Conservation (phyloP, 345 rosid species). For the Brassica incana region DNA sequence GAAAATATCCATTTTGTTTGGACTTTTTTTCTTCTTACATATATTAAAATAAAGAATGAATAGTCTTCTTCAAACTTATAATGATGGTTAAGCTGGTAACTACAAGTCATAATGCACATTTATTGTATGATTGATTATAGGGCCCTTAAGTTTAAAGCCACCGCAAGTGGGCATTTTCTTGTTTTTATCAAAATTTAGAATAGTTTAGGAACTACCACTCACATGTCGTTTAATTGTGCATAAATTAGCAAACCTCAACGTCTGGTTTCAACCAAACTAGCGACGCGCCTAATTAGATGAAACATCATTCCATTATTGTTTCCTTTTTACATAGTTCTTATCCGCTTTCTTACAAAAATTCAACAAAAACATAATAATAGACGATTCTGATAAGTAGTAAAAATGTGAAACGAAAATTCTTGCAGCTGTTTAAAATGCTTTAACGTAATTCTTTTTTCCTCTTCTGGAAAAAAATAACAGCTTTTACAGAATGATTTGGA, state of each 20-base stretch:
- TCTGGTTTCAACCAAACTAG: constrained; percentile 16
- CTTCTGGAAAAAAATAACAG: constrained; percentile 1
- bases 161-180: constrained; percentile 9
- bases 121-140: constrained; percentile 27
- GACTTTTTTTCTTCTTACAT: background rate
- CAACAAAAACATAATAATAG: background rate
- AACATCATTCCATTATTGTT: constrained; percentile 18
- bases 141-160: constrained; percentile 14
- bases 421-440: background rate
- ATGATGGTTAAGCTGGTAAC: constrained; percentile 28
- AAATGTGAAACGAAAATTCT: background rate
- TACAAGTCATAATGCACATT: constrained; percentile 20
- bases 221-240: constrained; percentile 8
- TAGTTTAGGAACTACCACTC: constrained; percentile 7
- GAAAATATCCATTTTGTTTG: background rate
- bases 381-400: background rate
- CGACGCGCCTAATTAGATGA: constrained; percentile 19
- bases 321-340: background rate
- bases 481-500: constrained; percentile 11
- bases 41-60: background rate
- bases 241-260: background rate
- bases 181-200: background rate
- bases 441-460: background rate
- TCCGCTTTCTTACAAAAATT: background rate
- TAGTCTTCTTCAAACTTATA: constrained; percentile 23